Base-by-base conservation (phyloP, 495 filamentous ascomycete species). In the Xylaria acuta region DNA sequence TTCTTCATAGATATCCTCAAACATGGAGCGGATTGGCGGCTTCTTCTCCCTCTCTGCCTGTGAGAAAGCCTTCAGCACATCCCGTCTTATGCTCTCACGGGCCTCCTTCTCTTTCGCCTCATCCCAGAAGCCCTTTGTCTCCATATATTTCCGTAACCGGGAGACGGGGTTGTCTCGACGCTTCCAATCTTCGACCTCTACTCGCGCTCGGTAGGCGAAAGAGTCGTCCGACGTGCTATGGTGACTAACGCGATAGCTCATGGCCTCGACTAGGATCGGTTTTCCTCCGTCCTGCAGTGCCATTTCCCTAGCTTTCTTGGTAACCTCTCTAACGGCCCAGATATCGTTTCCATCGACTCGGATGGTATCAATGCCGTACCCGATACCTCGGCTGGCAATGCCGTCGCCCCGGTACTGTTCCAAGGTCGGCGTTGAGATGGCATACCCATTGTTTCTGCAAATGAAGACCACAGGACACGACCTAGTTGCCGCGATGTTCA, bases 121-220 rank as follows among this genome's bases (percentile, higher is more conserved):
- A 76, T 95, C 90, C 95, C 95, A 98, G 22, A 91, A 73, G 1
- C 90, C 90, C 75, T 90, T 88, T 11, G 88, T 86, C 82, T 98
- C 94, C 77, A 99, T 88, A 87, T 92, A 98, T 84, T 98, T 99
- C 32, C 96, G 88, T 75, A 99, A 79, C 63, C 95, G 85, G 54
- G 94, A 93, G 53, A 99, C 94, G 1, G 96, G 96, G 77, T 98
- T 98, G 79, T 99, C 96, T 12, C 97, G 86, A 5, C 94, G 86
- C 79, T 98, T 98, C 96, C 96, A 99, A 74, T 98, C 95, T 76
- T 99, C 96, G 3, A 99, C 96, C 76, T 99, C 96, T 0, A 97
- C 92, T 34, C 90, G 88, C 0, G 95, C 94, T 22, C 96, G 94
- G 81, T 99, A 99, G 1, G 95, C 95, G 77, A 97, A 98, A 45